These are phyloP conservation scores for Pyracantha coccinea DNA, from an alignment of 331 rosid species.

Conservation along the genomic window DNA sequence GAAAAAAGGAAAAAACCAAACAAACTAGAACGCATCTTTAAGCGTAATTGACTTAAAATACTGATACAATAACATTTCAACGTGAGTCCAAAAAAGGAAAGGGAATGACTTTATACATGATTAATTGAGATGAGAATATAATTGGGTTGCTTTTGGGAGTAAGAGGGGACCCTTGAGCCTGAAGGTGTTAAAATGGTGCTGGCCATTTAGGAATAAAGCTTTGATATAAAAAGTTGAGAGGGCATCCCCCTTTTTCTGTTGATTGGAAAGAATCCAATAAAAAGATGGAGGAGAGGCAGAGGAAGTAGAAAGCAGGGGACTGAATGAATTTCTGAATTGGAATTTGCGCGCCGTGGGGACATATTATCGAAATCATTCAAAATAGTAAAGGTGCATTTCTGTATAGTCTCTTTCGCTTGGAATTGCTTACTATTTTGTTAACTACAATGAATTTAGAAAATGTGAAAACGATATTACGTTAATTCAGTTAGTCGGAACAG, in stretches of 20 bases:
- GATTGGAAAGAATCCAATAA: slow-evolving; percentile 49
- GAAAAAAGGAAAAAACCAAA: no score
- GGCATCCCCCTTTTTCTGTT: background rate
- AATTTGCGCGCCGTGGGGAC: slow-evolving; percentile 4
- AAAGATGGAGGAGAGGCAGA: background rate
- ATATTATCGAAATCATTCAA: no score
- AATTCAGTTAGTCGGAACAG: rapidly evolving
- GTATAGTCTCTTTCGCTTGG: no score
- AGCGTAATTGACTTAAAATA: no score
- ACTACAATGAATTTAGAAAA: no score
- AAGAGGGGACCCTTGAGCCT: slow-evolving; percentile 51
- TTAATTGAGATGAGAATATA: slow-evolving; percentile 40
- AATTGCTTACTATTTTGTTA: no score
- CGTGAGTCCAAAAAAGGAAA: background rate
- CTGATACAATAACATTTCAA: background rate
- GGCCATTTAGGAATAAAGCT: slow-evolving; percentile 33
- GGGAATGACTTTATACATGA: slow-evolving; percentile 11
- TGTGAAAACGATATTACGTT: no score
- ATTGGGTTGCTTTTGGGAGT: slow-evolving; percentile 41
- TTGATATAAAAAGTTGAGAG: background rate
- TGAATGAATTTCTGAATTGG: slow-evolving; percentile 24
- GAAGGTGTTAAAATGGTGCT: slow-evolving; percentile 29
- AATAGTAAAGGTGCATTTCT: no score
- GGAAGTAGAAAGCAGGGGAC: slow-evolving; percentile 13
- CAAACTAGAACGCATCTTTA: no score